These are phyloP conservation scores for Blastobotrys petasosporus DNA, from an alignment of 1,139 yeast genomes.

Conservation along the genomic window DNA sequence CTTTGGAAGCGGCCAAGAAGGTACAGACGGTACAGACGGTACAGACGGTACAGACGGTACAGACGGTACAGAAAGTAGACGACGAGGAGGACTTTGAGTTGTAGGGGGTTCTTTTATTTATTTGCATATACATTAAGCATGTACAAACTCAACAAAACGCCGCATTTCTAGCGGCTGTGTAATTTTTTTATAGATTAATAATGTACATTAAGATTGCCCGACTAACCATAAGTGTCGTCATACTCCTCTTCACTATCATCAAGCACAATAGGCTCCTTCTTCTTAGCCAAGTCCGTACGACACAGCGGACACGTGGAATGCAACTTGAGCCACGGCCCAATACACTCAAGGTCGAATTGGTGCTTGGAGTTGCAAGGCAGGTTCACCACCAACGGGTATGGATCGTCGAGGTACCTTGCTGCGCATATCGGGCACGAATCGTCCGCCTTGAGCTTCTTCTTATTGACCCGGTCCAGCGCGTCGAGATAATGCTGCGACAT, in stretches of 20 bases:
- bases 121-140: too few species aligned
- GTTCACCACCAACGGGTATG: constrained; percentile 71
- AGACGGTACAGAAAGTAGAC: too few species aligned
- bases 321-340: constrained; percentile 79
- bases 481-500: constrained; percentile 69
- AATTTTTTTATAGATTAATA: too few species aligned
- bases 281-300: constrained; percentile 57
- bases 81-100: too few species aligned
- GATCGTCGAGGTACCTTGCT: constrained; percentile 60
- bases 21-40: too few species aligned
- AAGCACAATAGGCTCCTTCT: constrained; percentile 40
- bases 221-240: constrained; percentile 74
- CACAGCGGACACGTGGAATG: constrained; percentile 87
- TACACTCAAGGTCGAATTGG: constrained; percentile 81
- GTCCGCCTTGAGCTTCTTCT: constrained; percentile 43
- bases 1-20: too few species aligned
- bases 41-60: too few species aligned
- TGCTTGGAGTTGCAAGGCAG: constrained; percentile 73
- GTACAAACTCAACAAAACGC: too few species aligned
- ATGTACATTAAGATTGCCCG: too few species aligned
- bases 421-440: constrained; percentile 85
- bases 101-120: too few species aligned
- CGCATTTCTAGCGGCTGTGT: too few species aligned
- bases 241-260: constrained; percentile 63
- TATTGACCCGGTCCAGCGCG: constrained; percentile 62